Evolutionary conservation across 768 basidiomycete genomes (phyloP).

Genomic region (Phylloporus sp.): DNA sequence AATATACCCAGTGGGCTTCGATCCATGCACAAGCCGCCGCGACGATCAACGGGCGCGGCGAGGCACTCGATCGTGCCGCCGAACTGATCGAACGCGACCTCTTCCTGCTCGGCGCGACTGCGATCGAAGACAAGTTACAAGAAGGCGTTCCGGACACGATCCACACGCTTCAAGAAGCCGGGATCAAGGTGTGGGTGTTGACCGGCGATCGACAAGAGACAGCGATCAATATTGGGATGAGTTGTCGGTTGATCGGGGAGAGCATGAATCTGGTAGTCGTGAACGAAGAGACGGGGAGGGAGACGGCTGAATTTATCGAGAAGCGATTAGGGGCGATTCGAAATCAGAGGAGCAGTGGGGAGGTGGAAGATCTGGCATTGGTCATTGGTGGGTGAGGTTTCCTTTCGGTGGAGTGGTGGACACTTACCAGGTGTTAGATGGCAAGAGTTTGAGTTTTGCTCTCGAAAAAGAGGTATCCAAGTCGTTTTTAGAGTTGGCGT

Average conservation of each 20-base stretch:
- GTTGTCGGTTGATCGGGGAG: constrained; percentile 93
- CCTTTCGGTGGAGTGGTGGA: neutral
- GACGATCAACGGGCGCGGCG: constrained; percentile 93
- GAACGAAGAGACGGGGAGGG: constrained; percentile 81
- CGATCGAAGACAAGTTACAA: constrained; percentile 97
- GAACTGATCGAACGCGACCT: constrained; percentile 96
- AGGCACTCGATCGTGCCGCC: constrained; percentile 90
- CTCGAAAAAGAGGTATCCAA: constrained; percentile 90
- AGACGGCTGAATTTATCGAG: constrained; percentile 78
- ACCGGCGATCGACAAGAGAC: constrained; percentile 99
- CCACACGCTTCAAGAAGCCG: constrained; percentile 95
- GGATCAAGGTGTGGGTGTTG: constrained; percentile 99
- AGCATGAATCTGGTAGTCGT: constrained; percentile 98
- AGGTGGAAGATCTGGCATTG: constrained; percentile 91
- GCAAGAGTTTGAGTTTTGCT: constrained; percentile 90
- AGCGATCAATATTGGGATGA: constrained; percentile 98
- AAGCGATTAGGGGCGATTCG: constrained; percentile 91
- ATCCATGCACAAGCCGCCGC: constrained; percentile 91
- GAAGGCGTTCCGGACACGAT: constrained; percentile 98
- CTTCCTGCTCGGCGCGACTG: constrained; percentile 90
- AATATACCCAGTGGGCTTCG: constrained; percentile 82
- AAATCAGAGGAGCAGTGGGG: constrained; percentile 85
- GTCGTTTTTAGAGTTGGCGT: constrained; percentile 87
- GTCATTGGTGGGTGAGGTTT: constrained; percentile 68
- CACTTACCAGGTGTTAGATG: constrained; percentile 50